Evolutionary conservation across 1,284 basidiomycete genomes (phyloP), one percentile per base, ranked within the genome.

Genomic region (Malassezia yamatoensis): DNA sequence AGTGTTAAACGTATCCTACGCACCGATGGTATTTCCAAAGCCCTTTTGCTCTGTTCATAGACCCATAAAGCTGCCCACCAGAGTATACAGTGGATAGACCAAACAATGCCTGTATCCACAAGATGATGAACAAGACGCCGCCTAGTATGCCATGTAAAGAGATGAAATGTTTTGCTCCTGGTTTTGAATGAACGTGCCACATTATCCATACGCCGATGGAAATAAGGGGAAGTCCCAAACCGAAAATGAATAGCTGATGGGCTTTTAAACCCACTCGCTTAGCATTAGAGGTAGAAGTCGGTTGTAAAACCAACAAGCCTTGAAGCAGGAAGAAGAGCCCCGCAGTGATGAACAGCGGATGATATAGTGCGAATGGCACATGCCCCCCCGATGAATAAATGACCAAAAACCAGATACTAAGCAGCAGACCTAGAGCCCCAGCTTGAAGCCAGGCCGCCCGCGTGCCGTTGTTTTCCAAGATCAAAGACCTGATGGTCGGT

Each of bases 1-100:
- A 29, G 39, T 20, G 34, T 55, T 10, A 49, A 49, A 49, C 40
- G 15, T 13, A 20, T 8, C 11, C 13, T 35, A 44, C 53, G n/a
- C 46, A 55, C 53, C 54, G 36, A 33, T 56, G 54, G 37, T 56
- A 51, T 29, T 50, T 55, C 39, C 41, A 55, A 35, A 55, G 42
- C 29, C 40, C 34, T 29, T 50, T 49, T 10, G 53, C 53, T 20
- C 41, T 38, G 16, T 16, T n/a, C 36, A 38, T 34, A 5, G 53
- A 34, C 12, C 53, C 53, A 45, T 36, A 55, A n/a, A 49, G 21
- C 5, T 29, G 9, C 1, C 32, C 24, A 18, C 44, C n/a, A 5
- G 18, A 12, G 29, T 39, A 55, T 7, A 50, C 39, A 12, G 35
- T 42, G 11, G 48, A 35, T 12, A 37, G 6, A 36, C 53, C 53